A percentile compares a stretch with the other conserved stretches of the same genome.
Conservation (phyloP, 139 green algal species). For the Tetradesmus lagerheimii region DNA sequence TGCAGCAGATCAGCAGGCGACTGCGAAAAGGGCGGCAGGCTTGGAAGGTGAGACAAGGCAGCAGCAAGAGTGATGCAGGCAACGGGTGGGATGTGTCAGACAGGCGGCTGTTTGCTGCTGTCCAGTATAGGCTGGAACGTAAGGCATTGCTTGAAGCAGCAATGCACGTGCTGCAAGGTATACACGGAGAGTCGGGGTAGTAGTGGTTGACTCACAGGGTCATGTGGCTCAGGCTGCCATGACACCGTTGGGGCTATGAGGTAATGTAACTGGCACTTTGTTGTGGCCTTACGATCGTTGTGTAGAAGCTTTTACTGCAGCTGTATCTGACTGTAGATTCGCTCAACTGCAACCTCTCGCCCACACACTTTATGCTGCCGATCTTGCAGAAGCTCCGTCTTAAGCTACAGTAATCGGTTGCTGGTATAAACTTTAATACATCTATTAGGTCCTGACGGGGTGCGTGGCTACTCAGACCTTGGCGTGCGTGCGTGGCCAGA, state of each 20-base stretch:
- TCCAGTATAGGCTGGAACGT: conserved; percentile 25
- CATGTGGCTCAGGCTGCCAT: background rate
- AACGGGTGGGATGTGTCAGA: background rate
- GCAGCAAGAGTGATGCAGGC: background rate
- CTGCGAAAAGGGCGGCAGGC: background rate
- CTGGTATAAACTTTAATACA: too few species aligned
- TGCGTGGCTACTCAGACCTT: background rate
- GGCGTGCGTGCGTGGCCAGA: background rate
- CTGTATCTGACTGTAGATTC: background rate
- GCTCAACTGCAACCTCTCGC: background rate
- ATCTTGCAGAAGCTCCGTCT: background rate
- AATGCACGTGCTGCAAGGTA: background rate
- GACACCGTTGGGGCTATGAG: background rate
- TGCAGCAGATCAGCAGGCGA: background rate
- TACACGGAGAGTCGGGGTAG: background rate
- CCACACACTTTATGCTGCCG: background rate
- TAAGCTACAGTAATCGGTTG: too few species aligned
- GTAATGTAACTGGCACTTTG: background rate
- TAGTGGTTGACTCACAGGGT: background rate
- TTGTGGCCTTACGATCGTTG: background rate
- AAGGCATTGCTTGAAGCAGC: conserved; percentile 15
- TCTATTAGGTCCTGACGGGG: background rate
- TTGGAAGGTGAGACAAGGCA: background rate
- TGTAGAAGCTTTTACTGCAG: background rate
- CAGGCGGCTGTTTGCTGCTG: conserved; percentile 7